Evolutionary conservation across 1,284 basidiomycete genomes (phyloP), one percentile per base, ranked within the genome.

Genomic region (Coniferiporia sulphurascens): DNA sequence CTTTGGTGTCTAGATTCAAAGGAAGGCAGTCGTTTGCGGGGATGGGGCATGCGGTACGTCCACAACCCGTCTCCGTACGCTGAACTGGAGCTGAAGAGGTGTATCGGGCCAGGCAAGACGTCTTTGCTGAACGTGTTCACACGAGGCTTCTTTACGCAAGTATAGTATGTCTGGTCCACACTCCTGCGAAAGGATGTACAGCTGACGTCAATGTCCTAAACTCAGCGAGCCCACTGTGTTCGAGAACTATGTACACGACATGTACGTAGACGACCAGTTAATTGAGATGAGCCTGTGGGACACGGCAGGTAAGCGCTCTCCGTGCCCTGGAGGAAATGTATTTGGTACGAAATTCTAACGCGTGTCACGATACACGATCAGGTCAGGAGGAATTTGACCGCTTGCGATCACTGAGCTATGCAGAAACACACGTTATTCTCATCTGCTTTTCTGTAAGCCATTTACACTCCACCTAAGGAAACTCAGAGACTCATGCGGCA

Each of bases 371-470:
- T 27, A 27, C 5, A 5, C 27, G 36, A 21, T 48, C 70, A 94
- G 95, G 93, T 22, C 94, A 97, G 73, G 95, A 98, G 76, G 95
- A 98, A 67, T 98, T 98, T 71, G 95, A 97, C 71, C 80, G 93
- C 52, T 74, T 98, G 57, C 82, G 96, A 51, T 93, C 93, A 15
- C 75, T 98, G 32, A 93, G 89, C 38, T 98, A 98, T 71, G 91
- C 95, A 2, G 95, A 98, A 71, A 97, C 95, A 0, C 91, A 98
- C 74, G 89, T 97, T 58, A 83, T 98, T 64, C 89, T 97, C 87
- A 79, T 96, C 36, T 97, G 95, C 73, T 97, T 95, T 71, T 95
- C 93, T 36, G 93, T 92, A 64, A 62, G 87, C 69, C 50, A 21
- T 17, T 56, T 22, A 27, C 12, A 38, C 54, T 44, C 22, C 57